These are phyloP conservation scores for Salix exigua DNA, from an alignment of 345 rosid genomes.

Conservation along the genomic window DNA sequence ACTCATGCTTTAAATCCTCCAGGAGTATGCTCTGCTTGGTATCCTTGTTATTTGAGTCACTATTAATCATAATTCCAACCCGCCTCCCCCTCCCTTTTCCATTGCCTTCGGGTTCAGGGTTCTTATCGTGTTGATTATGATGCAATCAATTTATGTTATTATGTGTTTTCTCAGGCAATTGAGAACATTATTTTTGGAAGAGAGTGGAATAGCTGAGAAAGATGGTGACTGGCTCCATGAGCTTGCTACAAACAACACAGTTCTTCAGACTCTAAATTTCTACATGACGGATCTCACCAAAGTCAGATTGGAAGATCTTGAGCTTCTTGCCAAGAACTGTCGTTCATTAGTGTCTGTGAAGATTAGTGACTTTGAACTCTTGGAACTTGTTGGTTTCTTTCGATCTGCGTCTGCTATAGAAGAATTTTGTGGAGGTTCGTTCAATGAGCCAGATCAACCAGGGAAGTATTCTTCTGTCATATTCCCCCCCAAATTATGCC, in stretches of 20 bases:
- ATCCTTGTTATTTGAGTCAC: neutral
- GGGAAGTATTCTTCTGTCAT: conserved; percentile 42
- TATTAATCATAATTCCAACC: neutral
- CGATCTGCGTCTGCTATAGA: conserved; percentile 59
- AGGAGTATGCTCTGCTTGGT: neutral
- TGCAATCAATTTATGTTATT: conserved; percentile 2
- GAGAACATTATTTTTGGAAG: conserved; percentile 76
- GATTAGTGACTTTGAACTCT: conserved; percentile 67
- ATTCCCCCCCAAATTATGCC: conserved; percentile 61
- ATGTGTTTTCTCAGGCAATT: conserved; percentile 50
- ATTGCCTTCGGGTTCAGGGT: neutral
- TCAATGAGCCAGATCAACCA: conserved; percentile 40
- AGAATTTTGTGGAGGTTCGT: conserved; percentile 88
- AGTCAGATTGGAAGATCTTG: conserved; percentile 63
- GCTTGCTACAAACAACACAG: conserved; percentile 64
- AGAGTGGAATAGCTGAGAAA: conserved; percentile 55
- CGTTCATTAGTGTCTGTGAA: conserved; percentile 62
- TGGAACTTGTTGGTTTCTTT: conserved; percentile 67
- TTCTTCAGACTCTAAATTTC: conserved; percentile 76
- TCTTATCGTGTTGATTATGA: neutral
- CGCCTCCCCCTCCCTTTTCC: neutral
- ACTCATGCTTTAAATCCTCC: neutral
- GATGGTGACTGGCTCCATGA: conserved; percentile 91
- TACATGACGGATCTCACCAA: conserved; percentile 65
- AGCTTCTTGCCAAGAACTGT: conserved; percentile 70